Base-by-base conservation (phyloP, 352 stramenopile genomes). In the Pythium pyrilobum region DNA sequence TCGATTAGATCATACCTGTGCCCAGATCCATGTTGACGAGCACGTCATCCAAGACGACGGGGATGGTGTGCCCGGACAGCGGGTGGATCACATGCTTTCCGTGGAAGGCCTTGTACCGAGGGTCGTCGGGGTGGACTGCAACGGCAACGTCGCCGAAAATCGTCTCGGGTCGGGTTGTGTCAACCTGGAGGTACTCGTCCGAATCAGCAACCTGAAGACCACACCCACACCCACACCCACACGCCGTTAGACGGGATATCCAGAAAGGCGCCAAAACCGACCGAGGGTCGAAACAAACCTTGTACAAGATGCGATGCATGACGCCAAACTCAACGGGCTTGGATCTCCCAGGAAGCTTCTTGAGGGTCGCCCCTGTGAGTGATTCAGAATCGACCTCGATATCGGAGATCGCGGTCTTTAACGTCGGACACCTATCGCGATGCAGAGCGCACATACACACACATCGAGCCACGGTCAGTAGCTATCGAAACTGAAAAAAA, bases 11-110 rank as follows among this genome's bases (percentile, higher is more conserved):
- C 50, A 79, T 89, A 86, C 97, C 97, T 0, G 97, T 99, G 55
- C 97, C 97, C 39, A 99, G 96, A 45, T 88, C 79, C 96, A 99
- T 99, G 59, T 99, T 97, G 10, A 99, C 97, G 1, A 99, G 78
- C 11, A 83, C 71, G n/a, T 70, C 69, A 72, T 99, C 97, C 10
- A 70, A 78, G 31, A 99, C 76, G 49, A 99, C 98, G 10, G 96
- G 96, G 45, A 99, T 97, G 10, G 64, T 72, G 32, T 75, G 56
- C 12, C 74, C 64, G 3, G 77, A 73, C 64, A 98, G 99, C 34
- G 97, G 97, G 70, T 99, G 97, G 25, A 98, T 54, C 16, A 99
- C 84, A 32, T 79, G 72, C 64, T 97, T 98, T 31, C 96, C 96
- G 61, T 99, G 97, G 38, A 99, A 89, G 45, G 93, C 81, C 27